Evolutionary conservation across 345 rosid genomes (phyloP).

Genomic region (Rhizophora apiculata): DNA sequence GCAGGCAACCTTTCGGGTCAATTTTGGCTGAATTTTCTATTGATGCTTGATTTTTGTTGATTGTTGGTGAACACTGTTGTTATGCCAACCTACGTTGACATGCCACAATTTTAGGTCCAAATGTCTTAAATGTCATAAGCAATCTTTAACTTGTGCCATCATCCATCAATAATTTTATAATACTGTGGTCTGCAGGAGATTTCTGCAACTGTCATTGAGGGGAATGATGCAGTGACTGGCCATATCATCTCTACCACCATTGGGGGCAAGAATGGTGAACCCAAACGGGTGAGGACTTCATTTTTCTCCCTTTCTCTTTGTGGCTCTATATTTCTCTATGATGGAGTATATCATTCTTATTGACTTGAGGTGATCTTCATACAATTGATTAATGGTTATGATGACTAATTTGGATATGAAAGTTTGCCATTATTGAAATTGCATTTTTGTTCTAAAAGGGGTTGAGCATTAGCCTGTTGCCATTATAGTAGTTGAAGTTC

Average conservation of each 20-base stretch:
- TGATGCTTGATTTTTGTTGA: too few relatives aligned
- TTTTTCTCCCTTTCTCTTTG: neutral
- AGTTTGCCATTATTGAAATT: too few relatives aligned
- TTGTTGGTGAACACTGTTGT: too few relatives aligned
- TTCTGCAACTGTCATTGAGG: constrained; percentile 53
- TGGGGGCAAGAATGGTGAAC: constrained; percentile 86
- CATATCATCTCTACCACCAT: constrained; percentile 75
- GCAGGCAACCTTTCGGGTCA: too few relatives aligned
- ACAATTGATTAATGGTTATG: neutral
- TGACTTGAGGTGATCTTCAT: neutral
- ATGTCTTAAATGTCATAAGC: neutral
- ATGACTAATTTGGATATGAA: too few relatives aligned
- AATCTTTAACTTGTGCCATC: neutral
- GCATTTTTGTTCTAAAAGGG: too few relatives aligned
- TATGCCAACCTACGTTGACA: neutral
- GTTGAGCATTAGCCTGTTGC: too few relatives aligned
- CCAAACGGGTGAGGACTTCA: constrained; percentile 50
- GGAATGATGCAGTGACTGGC: constrained; percentile 60
- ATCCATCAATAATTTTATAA: neutral
- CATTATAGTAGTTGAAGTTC: too few relatives aligned
- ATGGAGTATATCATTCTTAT: neutral
- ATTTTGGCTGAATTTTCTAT: too few relatives aligned
- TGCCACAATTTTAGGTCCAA: neutral
- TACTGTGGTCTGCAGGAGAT: constrained; percentile 44
- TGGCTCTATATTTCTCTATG: neutral